Percentiles rank a stretch among this genome's conserved stretches.
Evolutionary conservation across 2,329 filamentous ascomycete genomes (phyloP).

Genomic region (Trichoderma afroharzianum): DNA sequence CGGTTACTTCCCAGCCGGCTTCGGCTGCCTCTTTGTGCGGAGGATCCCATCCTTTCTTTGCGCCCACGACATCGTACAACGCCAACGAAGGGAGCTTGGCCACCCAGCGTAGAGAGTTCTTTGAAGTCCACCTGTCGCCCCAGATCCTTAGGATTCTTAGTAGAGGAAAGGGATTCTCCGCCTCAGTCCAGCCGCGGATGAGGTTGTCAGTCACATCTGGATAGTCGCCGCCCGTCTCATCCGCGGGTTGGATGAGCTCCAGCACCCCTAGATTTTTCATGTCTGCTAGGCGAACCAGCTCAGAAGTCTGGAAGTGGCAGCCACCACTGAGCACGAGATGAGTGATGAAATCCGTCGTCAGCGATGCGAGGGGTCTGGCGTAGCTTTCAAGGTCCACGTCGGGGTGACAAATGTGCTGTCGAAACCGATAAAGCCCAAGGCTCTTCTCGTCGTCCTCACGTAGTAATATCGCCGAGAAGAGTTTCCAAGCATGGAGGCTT

Average conservation of each 20-base stretch:
- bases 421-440: conserved; percentile 37
- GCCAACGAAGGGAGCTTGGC: conserved; percentile 42
- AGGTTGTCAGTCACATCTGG: conserved; percentile 44
- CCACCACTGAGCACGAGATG: conserved; percentile 39
- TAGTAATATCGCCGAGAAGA: conserved; percentile 35
- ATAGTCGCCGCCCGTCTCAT: conserved; percentile 28
- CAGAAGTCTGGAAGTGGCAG: conserved; percentile 34
- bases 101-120: conserved; percentile 39
- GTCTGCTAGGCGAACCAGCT: conserved; percentile 39
- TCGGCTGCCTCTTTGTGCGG: conserved; percentile 24
- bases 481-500: conserved; percentile 40
- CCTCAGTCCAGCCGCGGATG: conserved; percentile 43
- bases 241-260: conserved; percentile 42
- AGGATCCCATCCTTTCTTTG: conserved; percentile 35
- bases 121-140: conserved; percentile 39
- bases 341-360: conserved; percentile 38
- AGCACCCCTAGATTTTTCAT: conserved; percentile 47
- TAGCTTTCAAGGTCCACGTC: conserved; percentile 34
- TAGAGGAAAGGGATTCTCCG: conserved; percentile 41
- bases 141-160: conserved; percentile 46
- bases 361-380: conserved; percentile 35
- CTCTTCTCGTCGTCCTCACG: conserved; percentile 33
- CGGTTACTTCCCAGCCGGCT: conserved; percentile 35
- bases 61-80: conserved; percentile 42
- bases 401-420: conserved; percentile 39